Percentiles rank a stretch among this genome's conserved stretches.
Evolutionary conservation across 1,139 yeast genomes (phyloP).

Genomic region (Taphrina flavorubra): DNA sequence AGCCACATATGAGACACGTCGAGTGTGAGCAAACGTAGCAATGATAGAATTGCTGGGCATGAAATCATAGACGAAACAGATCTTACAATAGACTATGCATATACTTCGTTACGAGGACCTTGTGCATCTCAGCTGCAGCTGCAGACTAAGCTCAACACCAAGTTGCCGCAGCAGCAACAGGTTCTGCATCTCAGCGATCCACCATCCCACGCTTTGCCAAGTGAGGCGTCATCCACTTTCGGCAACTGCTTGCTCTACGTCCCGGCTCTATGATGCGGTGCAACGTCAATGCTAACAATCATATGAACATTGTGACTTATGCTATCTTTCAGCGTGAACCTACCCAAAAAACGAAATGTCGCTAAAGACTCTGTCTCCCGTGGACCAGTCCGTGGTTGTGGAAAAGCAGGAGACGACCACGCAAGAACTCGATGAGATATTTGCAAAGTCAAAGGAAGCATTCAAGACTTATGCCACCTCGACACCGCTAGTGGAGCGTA

Average conservation of each 20-base stretch:
- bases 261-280: too few species aligned
- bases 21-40: background rate
- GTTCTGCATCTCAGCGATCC: background rate
- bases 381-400: constrained; percentile 39
- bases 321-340: background rate
- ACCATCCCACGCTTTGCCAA: constrained; percentile 4
- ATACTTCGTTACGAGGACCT: background rate
- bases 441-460: constrained; percentile 49
- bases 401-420: constrained; percentile 47
- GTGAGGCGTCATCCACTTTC: background rate
- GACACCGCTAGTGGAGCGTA: constrained; percentile 49
- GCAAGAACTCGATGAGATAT: constrained; percentile 48
- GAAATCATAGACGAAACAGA: background rate
- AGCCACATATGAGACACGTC: too few species aligned
- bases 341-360: background rate
- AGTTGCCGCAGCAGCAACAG: too few species aligned
- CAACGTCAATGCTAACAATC: too few species aligned
- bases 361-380: constrained; percentile 39
- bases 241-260: background rate
- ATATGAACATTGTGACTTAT: too few species aligned
- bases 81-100: background rate
- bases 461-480: constrained; percentile 50
- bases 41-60: background rate
- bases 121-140: background rate
- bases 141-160: too few species aligned